These are phyloP conservation scores for Fermentozyma sake DNA, from an alignment of 1,139 yeast genomes.

Conservation along the genomic window DNA sequence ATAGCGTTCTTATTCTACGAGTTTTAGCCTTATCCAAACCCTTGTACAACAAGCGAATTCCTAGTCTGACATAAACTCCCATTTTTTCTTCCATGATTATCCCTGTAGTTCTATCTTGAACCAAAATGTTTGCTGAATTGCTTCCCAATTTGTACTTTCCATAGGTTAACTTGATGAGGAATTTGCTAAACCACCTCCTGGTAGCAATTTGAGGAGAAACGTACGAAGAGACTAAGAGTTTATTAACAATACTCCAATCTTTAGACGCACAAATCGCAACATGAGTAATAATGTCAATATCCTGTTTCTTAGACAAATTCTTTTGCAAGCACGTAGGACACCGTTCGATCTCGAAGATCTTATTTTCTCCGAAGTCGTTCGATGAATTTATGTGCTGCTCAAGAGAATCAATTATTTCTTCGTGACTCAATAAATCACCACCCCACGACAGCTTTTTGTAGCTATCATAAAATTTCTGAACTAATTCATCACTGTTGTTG, in stretches of 20 bases:
- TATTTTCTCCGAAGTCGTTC: slow-evolving; percentile 18
- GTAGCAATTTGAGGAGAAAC: slow-evolving; percentile 82
- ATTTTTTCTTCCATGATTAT: slow-evolving; percentile 86
- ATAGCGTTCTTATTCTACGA: slow-evolving; percentile 50
- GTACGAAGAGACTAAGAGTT: slow-evolving; percentile 62
- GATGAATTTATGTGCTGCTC: slow-evolving; percentile 26
- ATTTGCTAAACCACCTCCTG: slow-evolving; percentile 83
- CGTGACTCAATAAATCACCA: slow-evolving; percentile 51
- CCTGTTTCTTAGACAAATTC: slow-evolving; percentile 50
- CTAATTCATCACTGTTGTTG: slow-evolving; percentile 44
- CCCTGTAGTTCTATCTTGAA: slow-evolving; percentile 88
- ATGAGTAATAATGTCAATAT: slow-evolving; percentile 74
- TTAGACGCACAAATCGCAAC: slow-evolving; percentile 81
- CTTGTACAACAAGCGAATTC: slow-evolving; percentile 77
- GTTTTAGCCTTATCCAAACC: slow-evolving; percentile 59
- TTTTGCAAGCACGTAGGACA: slow-evolving; percentile 79
- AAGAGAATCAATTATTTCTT: slow-evolving; percentile 58
- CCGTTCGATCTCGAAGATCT: slow-evolving; percentile 53
- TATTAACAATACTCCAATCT: slow-evolving; percentile 69
- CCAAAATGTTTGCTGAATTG: slow-evolving; percentile 88
- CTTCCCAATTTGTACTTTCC: slow-evolving; percentile 87
- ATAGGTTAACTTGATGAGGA: slow-evolving; percentile 77
- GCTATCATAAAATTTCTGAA: slow-evolving; percentile 39
- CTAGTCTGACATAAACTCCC: slow-evolving; percentile 83
- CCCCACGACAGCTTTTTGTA: slow-evolving; percentile 45